Base-by-base conservation (phyloP, 169 alveolate species). In the Eimeria nieschulzi region DNA sequence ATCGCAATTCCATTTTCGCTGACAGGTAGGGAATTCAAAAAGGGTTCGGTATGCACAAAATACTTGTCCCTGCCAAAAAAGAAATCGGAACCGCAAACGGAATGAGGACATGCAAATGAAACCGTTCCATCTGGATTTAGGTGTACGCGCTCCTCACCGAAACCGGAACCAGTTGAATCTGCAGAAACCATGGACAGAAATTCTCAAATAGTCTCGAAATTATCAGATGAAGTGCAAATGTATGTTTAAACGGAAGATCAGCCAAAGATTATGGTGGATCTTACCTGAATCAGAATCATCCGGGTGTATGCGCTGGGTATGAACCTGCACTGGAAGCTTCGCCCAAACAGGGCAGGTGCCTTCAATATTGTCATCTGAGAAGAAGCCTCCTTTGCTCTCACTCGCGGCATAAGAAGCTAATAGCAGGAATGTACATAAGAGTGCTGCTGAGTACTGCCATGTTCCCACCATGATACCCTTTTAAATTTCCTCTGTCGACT, bases 81-180 rank as follows among this genome's bases (percentile, higher is more conserved):
- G 56, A 78, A 78, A 25, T 78, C 59, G 26, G 63, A 26, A 12
- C 75, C 75, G 75, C 88, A 80, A 26, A 80, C 88, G 23, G 88
- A 80, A 25, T 23, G 15, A n/a, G 88, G 88, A 80, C 88, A 80
- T 55, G 55, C 76, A 56, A 80, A 80, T 26, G 21, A 59, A n/a
- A 80, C 0, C 56, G 88, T 25, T 23, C 88, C 72, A 61, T 80
- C 88, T 26, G 72, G n/a, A 12, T 61, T 25, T 63, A 80, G 2
- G 88, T 61, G 75, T 15, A 80, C 88, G n/a, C 88, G 75, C 23
- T 80, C 73, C 55, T 54, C 88, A 53, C 17, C 25, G 23, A 59
- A 19, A 55, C 26, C 23, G 10, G 75, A 66, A 19, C 76, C 88
- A 25, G 33, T 53, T 15, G 59, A 51, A 26, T 33, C 88, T 80